These are phyloP conservation scores for Theobroma grandiflorum DNA, from an alignment of 441 rosid genomes.

Conservation along the genomic window DNA sequence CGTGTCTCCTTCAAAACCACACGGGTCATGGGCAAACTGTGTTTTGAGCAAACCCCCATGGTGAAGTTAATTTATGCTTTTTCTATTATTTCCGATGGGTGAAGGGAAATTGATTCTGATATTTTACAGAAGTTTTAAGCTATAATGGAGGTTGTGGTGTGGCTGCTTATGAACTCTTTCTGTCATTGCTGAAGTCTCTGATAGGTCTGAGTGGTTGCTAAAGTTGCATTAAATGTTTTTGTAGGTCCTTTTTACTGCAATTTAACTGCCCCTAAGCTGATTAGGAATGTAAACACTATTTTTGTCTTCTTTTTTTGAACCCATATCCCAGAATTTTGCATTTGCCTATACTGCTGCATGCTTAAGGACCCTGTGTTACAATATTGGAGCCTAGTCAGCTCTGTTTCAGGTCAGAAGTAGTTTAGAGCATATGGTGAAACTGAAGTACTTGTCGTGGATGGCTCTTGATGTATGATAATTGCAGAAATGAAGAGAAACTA, in stretches of 20 bases:
- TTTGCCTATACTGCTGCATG: neutral
- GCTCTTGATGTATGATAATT: neutral
- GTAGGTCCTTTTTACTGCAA: neutral
- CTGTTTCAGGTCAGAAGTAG: neutral
- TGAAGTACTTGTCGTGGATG: neutral
- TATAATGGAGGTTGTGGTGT: slow-evolving; percentile 11
- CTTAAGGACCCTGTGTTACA: slow-evolving; percentile 11
- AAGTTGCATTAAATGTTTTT: neutral
- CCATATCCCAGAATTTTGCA: neutral
- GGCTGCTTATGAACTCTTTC: neutral
- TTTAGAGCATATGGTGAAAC: neutral
- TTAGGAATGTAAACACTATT: neutral
- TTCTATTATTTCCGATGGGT: neutral
- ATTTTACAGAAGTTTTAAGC: neutral
- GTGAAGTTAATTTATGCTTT: neutral
- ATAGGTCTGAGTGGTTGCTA: neutral
- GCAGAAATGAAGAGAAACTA: neutral
- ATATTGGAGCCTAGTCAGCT: neutral
- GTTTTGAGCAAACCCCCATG: slow-evolving; percentile 1
- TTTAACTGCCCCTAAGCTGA: neutral
- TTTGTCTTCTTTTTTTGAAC: neutral
- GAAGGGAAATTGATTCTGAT: neutral
- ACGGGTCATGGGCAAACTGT: neutral
- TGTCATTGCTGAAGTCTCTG: neutral
- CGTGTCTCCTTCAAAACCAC: neutral